Evolutionary conservation across 1,284 basidiomycete species (phyloP).

Genomic region (Trichosporon asahii): DNA sequence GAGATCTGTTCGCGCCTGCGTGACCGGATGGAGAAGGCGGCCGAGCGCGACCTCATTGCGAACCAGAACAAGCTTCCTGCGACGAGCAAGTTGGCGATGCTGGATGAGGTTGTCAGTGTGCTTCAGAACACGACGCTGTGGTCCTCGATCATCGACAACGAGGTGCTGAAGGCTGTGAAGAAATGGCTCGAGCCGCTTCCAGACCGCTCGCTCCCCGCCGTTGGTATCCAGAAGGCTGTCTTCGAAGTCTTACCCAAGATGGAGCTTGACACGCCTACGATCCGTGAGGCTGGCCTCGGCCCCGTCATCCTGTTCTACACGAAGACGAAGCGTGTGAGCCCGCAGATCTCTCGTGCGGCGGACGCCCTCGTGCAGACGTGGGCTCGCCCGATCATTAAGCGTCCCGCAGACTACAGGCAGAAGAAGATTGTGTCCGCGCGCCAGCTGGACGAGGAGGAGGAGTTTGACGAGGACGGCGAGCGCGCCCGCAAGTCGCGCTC

Average conservation of each 20-base stretch:
- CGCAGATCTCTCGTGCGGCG: conserved; percentile 74
- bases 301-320: conserved; percentile 93
- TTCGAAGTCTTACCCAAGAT: conserved; percentile 80
- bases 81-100: conserved; percentile 74
- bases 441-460: conserved; percentile 22
- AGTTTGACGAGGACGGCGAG: conserved; percentile 21
- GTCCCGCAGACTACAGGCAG: conserved; percentile 71
- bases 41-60: conserved; percentile 75
- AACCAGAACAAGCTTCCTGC: conserved; percentile 83
- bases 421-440: conserved; percentile 33
- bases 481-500: conserved; percentile 10
- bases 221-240: conserved; percentile 92
- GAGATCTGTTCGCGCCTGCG: conserved; percentile 82
- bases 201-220: conserved; percentile 84
- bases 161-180: conserved; percentile 82
- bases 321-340: conserved; percentile 76
- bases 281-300: conserved; percentile 91
- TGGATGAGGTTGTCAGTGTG: conserved; percentile 86
- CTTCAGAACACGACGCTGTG: conserved; percentile 84
- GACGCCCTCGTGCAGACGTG: conserved; percentile 79
- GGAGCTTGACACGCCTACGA: conserved; percentile 84
- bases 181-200: conserved; percentile 93
- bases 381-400: conserved; percentile 93
- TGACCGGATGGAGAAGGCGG: conserved; percentile 81
- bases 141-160: conserved; percentile 93